Percentiles rank a stretch among this genome's conserved stretches.
Evolutionary conservation across 202 grass and related monocot species (phyloP).

Genomic region (Setaria viridis): DNA sequence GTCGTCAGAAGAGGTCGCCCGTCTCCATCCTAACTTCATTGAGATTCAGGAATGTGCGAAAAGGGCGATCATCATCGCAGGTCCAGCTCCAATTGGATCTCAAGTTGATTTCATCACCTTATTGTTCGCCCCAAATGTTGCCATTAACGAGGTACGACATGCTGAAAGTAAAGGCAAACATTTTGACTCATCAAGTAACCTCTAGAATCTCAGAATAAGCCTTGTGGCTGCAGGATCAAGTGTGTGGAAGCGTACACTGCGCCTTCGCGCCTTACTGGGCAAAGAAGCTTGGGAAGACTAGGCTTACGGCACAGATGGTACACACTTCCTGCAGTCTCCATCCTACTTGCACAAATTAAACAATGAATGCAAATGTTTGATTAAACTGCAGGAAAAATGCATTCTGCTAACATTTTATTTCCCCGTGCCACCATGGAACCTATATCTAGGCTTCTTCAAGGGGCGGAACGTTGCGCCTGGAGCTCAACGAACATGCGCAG

Average conservation of each 20-base stretch:
- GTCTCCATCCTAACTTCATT: slow-evolving; percentile 24
- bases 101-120: background rate
- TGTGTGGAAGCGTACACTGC: slow-evolving; percentile 21
- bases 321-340: background rate
- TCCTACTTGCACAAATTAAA: background rate
- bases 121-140: background rate
- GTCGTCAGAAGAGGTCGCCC: slow-evolving; percentile 57
- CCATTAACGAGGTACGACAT: background rate
- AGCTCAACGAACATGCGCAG: background rate
- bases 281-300: background rate
- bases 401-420: background rate
- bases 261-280: slow-evolving; percentile 15
- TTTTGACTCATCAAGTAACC: background rate
- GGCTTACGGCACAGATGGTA: background rate
- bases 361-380: background rate
- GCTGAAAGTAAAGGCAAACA: background rate
- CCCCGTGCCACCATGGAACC: background rate
- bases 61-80: slow-evolving; percentile 48
- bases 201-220: no score
- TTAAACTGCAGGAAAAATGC: background rate
- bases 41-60: slow-evolving; percentile 55
- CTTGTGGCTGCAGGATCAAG: background rate
- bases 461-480: slow-evolving; percentile 6
- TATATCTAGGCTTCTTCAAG: background rate
- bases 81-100: slow-evolving; percentile 36